Evolutionary conservation across 495 filamentous ascomycete genomes (phyloP).

Genomic region (Podospora sp.): DNA sequence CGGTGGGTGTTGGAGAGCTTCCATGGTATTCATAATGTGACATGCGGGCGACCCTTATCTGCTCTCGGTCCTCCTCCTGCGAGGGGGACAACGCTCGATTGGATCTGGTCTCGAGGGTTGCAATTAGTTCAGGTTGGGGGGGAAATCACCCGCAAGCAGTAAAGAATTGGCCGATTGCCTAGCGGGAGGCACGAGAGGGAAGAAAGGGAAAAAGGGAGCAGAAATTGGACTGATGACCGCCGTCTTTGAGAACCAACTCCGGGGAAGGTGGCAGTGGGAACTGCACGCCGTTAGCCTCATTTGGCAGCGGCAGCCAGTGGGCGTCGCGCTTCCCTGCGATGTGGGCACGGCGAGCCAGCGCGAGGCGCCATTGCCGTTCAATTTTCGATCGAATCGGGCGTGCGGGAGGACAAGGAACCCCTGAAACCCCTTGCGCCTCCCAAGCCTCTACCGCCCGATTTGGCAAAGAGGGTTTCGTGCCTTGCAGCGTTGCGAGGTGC

Average conservation of each 20-base stretch:
- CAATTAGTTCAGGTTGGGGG: conserved; percentile 9
- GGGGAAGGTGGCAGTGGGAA: conserved; percentile 23
- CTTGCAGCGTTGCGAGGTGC: conserved; percentile 21
- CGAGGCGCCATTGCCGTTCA: conserved; percentile 12
- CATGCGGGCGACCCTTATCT: conserved; percentile 19
- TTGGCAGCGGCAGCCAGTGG: conserved; percentile 15
- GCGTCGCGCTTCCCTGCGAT: background rate
- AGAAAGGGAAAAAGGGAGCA: conserved; percentile 13
- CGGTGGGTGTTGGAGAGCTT: conserved; percentile 20
- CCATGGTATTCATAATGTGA: conserved; percentile 31
- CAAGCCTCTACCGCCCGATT: conserved; percentile 8
- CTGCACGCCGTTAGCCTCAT: conserved; percentile 16
- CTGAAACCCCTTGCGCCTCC: conserved; percentile 7
- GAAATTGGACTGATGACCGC: conserved; percentile 11
- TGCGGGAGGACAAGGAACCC: conserved; percentile 1
- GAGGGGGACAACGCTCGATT: conserved; percentile 6
- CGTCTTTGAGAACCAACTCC: conserved; percentile 7
- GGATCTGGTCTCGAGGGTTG: conserved; percentile 10
- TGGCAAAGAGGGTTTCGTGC: conserved; percentile 19
- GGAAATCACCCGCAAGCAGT: conserved; percentile 11
- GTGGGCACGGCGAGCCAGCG: background rate
- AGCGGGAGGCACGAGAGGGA: conserved; percentile 1
- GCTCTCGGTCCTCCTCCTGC: conserved; percentile 3
- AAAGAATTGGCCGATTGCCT: conserved; percentile 11
- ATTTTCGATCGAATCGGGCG: conserved; percentile 12